These are phyloP conservation scores for Beauveria caledonica DNA, from an alignment of 2,329 filamentous ascomycete genomes.

Conservation along the genomic window DNA sequence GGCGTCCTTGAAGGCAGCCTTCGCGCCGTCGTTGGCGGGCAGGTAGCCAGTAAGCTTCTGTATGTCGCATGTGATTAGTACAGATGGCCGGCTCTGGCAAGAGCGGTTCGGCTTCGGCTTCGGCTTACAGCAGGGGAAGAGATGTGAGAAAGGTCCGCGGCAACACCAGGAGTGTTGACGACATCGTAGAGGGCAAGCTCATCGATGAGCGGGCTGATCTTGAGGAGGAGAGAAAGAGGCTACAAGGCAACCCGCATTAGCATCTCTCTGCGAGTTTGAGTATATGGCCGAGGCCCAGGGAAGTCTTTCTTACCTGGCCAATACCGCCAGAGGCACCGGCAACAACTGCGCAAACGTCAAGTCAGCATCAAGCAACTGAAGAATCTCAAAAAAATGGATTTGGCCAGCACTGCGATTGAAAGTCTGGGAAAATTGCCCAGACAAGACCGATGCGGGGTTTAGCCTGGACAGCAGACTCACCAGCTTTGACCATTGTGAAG, in stretches of 20 bases:
- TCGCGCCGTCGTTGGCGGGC: slow-evolving; percentile 75
- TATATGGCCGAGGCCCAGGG: neutral
- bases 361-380: slow-evolving; percentile 6
- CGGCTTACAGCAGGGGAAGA: slow-evolving; percentile 67
- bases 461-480: slow-evolving; percentile 29
- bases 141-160: slow-evolving; percentile 94
- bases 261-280: neutral
- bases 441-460: slow-evolving; percentile 13
- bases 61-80: slow-evolving; percentile 10
- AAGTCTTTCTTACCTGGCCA: slow-evolving; percentile 63
- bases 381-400: neutral
- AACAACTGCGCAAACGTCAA: slow-evolving; percentile 49
- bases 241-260: slow-evolving; percentile 30
- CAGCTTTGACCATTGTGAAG: slow-evolving; percentile 46
- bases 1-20: slow-evolving; percentile 81
- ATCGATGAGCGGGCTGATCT: slow-evolving; percentile 78
- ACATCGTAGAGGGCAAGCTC: slow-evolving; percentile 99
- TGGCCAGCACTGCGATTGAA: neutral
- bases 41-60: slow-evolving; percentile 84
- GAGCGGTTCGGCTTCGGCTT: slow-evolving; percentile 25
- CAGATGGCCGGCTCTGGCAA: neutral
- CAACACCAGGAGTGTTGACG: slow-evolving; percentile 95
- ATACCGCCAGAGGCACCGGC: slow-evolving; percentile 97
- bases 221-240: slow-evolving; percentile 94
- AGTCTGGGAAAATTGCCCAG: neutral